Percentiles rank a stretch among this genome's conserved stretches.
Conservation (phyloP, 2,329 filamentous ascomycete genomes). For the Akanthomyces dipterigenus region DNA sequence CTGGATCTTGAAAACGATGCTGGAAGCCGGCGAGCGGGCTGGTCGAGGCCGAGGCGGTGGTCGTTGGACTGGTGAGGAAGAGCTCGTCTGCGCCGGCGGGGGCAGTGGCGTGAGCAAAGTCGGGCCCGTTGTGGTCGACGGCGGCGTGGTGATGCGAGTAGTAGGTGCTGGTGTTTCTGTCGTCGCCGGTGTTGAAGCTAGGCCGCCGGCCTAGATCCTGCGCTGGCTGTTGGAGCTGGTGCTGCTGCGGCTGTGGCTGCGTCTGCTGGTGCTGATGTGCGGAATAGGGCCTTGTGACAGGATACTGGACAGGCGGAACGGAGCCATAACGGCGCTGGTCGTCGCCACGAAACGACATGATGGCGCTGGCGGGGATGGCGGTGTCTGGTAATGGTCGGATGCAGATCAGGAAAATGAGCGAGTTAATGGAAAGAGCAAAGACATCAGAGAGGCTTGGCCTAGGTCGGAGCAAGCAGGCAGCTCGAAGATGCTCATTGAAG, state of each 20-base stretch:
- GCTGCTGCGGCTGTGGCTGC: slow-evolving; percentile 17
- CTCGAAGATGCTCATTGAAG: not conserved
- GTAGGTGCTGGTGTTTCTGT: slow-evolving; percentile 41
- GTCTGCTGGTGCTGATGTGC: slow-evolving; percentile 20
- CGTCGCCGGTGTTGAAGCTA: slow-evolving; percentile 74
- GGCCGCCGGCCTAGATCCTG: slow-evolving; percentile 44
- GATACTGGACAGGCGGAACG: slow-evolving; percentile 59
- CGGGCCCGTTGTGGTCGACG: slow-evolving; percentile 17
- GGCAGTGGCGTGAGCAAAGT: slow-evolving; percentile 16
- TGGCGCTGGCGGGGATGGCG: slow-evolving; percentile 8
- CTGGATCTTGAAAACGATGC: slow-evolving; percentile 41
- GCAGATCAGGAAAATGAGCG: not conserved
- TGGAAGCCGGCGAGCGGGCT: slow-evolving; percentile 45
- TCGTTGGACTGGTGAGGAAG: slow-evolving; percentile 49
- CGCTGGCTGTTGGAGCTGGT: slow-evolving; percentile 23
- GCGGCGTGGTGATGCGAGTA: slow-evolving; percentile 30
- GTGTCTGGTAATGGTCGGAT: not conserved
- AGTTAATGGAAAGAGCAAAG: not conserved
- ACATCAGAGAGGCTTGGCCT: not conserved
- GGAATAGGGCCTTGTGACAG: slow-evolving; percentile 35
- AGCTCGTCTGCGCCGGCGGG: slow-evolving; percentile 48
- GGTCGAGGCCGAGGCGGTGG: slow-evolving; percentile 19
- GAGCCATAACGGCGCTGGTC: slow-evolving; percentile 59
- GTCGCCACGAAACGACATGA: slow-evolving; percentile 59
- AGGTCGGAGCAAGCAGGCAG: not conserved